phyloP scores from a whole-genome alignment of 306 rosid species.

The Abrus precatorius region DNA sequence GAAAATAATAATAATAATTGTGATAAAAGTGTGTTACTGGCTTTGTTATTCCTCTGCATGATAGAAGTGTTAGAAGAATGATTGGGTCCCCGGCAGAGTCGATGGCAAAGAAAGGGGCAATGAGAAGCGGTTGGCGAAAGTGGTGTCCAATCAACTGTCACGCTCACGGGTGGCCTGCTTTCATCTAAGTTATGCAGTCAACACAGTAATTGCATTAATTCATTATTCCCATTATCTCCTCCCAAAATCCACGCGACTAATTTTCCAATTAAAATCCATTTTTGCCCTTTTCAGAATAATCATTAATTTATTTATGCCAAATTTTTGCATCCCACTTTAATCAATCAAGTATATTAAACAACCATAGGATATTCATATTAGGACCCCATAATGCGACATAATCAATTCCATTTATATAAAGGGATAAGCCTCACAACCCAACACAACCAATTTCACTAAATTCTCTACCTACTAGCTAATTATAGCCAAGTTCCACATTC shows the following conservation, averaged over 20 bases:
- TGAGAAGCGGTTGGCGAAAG: slow-evolving; percentile 13
- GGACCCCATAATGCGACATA: slow-evolving; percentile 11
- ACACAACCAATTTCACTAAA: neutral
- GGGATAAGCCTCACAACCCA: slow-evolving; percentile 29
- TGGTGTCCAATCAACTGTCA: slow-evolving; percentile 44
- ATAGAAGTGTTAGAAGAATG: neutral
- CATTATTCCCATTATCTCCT: too few species aligned
- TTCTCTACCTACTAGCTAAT: neutral
- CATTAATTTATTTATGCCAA: neutral
- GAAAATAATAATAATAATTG: too few species aligned
- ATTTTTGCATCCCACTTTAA: slow-evolving; percentile 9
- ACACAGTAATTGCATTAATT: neutral
- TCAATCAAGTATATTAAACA: neutral
- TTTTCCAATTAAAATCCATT: neutral
- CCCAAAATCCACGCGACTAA: slow-evolving; percentile 9
- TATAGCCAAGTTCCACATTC: neutral
- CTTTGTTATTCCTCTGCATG: neutral
- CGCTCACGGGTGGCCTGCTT: slow-evolving; percentile 32
- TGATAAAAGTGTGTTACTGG: too few species aligned
- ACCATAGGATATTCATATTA: neutral
- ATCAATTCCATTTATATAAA: slow-evolving; percentile 45
- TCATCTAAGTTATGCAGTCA: neutral
- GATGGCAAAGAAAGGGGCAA: neutral
- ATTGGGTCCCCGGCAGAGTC: neutral
- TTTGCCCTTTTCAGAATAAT: neutral